Base-by-base conservation (phyloP, 1,139 yeast species). In the Taphrina confusa region DNA sequence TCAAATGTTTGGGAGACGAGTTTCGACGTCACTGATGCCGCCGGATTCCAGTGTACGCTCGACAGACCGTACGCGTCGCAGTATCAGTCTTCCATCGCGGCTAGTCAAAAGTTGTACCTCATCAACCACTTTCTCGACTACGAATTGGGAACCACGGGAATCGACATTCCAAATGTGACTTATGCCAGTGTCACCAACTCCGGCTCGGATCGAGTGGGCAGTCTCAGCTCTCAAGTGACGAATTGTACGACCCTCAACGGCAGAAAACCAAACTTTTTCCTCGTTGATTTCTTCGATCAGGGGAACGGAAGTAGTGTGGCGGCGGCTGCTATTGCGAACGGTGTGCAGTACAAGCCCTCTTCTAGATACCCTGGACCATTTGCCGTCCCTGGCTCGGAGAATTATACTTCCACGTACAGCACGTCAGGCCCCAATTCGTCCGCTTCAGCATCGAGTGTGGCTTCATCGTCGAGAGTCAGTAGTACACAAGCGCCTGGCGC, bases 71-170 rank as follows among this genome's bases (percentile, higher is more conserved):
- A 18, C 25, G 14, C 50, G 30, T 14, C 37, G 6, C 25, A 27
- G 14, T 16, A 34, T 6, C 18, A 3, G 22, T 31, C 31, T n/a
- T 11, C 22, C 18, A 36, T 33, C 16, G 22, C 44, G 14, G 44
- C 36, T 1, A 9, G 25, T 18, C 44, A 28, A 25, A 49, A 49
- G 25, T 3, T 49, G 31, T 49, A 49, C 44, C 44, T 49, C 39
- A 36, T 49, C 34, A 49, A 49, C 20, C 54, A 49, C 33, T 49
- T 34, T 33, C 42, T 49, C 42, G 54, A 49, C 20, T 34, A 33
- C 42, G 54, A 33, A n/a, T 3, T 49, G 5, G 47, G 47, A 30
- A 49, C 22, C 20, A 22, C 54, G 9, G 40, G 44, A 4, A 36
- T 49, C 18, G 25, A 25, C 31, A 27, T 49, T n/a, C 54, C 54